These are phyloP conservation scores for Rhodotorula toruloides DNA, from an alignment of 768 basidiomycete genomes.

Conservation along the genomic window DNA sequence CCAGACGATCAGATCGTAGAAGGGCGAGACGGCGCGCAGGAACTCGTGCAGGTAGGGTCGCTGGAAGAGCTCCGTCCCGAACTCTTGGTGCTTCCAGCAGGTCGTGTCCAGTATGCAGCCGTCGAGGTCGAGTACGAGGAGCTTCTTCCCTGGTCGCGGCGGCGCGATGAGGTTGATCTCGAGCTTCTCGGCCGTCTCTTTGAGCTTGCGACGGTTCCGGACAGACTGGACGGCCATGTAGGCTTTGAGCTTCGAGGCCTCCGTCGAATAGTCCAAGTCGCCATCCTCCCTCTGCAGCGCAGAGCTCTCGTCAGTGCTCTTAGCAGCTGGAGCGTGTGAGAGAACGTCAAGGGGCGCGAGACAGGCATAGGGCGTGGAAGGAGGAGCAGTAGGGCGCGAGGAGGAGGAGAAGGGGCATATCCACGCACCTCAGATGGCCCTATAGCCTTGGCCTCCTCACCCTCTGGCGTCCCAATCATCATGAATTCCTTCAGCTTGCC, in stretches of 20 bases:
- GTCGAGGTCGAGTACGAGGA: conserved; percentile 54
- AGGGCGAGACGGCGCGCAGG: conserved; percentile 67
- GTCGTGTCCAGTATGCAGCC: conserved; percentile 58
- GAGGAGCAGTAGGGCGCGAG: no score
- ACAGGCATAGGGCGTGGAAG: no score
- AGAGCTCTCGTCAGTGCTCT: no score
- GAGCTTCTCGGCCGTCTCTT: conserved; percentile 63
- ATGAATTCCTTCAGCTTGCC: conserved; percentile 53
- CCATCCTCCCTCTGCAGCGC: conserved; percentile 65
- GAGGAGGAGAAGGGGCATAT: no score
- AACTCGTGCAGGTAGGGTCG: conserved; percentile 79
- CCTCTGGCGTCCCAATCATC: conserved; percentile 73
- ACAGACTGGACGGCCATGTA: conserved; percentile 60
- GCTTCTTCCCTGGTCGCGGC: conserved; percentile 66
- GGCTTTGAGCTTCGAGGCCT: conserved; percentile 52
- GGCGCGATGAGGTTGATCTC: conserved; percentile 67
- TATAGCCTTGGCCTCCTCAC: conserved; percentile 72
- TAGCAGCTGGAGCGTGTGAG: no score
- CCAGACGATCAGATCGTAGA: conserved; percentile 74
- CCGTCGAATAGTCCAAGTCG: conserved; percentile 67
- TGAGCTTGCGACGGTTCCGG: conserved; percentile 74
- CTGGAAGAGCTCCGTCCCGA: conserved; percentile 59
- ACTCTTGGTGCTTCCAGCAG: conserved; percentile 14
- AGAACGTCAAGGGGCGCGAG: no score
- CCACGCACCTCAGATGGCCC: conserved; percentile 59